These are phyloP conservation scores for Chlorella ohadii DNA, from an alignment of 139 green algal species.

Conservation along the genomic window DNA sequence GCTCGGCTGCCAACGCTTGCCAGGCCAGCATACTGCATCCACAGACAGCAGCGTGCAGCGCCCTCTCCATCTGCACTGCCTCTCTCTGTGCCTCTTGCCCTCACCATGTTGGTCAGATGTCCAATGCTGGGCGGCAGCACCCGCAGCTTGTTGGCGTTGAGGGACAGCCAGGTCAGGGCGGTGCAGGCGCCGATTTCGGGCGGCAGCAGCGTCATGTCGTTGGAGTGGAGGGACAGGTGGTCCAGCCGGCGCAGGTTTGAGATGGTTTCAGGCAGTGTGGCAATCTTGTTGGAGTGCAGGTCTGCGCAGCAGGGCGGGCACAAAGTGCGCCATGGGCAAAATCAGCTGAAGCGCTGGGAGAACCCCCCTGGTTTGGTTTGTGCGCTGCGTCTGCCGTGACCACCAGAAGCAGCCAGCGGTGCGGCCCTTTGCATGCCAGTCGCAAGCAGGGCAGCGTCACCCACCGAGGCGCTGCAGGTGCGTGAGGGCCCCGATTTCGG, in stretches of 20 bases:
- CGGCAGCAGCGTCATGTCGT: constrained; percentile 33
- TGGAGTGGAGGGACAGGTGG: constrained; percentile 49
- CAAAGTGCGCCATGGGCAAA: too few relatives aligned
- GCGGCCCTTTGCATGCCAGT: too few relatives aligned
- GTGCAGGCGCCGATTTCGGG: constrained; percentile 37
- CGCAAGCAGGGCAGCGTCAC: too few relatives aligned
- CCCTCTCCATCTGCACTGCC: too few relatives aligned
- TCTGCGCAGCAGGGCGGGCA: not conserved
- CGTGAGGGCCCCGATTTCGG: constrained; percentile 31
- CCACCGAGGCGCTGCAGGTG: constrained; percentile 15
- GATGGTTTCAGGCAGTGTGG: constrained; percentile 22
- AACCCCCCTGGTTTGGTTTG: too few relatives aligned
- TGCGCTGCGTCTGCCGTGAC: too few relatives aligned
- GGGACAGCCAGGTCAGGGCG: constrained; percentile 42
- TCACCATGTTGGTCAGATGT: constrained; percentile 34
- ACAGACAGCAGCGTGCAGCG: too few relatives aligned
- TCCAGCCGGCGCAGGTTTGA: constrained; percentile 25
- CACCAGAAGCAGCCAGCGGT: too few relatives aligned
- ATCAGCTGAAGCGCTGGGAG: too few relatives aligned
- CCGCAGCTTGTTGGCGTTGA: constrained; percentile 49
- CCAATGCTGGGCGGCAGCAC: constrained; percentile 37
- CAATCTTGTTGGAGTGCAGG: constrained; percentile 41
- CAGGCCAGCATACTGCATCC: too few relatives aligned
- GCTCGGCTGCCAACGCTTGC: too few relatives aligned
- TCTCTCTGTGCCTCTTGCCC: too few relatives aligned